phyloP scores from a whole-genome alignment of 2,329 filamentous ascomycete genomes.

The Penicillium sp. region DNA sequence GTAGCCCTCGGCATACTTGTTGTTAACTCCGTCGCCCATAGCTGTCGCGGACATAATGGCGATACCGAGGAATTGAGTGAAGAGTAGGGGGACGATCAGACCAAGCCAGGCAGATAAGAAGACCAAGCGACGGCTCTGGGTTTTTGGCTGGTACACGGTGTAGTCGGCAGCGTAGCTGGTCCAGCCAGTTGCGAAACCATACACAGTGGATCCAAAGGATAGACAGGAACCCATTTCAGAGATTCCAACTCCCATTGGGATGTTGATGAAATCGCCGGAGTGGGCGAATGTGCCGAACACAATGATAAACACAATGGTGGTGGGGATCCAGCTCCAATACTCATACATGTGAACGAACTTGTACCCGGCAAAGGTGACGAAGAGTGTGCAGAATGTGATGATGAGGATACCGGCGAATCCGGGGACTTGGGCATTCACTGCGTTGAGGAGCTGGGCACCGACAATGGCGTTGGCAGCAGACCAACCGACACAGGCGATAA shows the following conservation, averaged over 20 bases:
- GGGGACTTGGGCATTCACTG: slow-evolving; percentile 68
- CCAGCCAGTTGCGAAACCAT: slow-evolving; percentile 72
- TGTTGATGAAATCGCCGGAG: slow-evolving; percentile 63
- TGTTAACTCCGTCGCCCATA: slow-evolving; percentile 51
- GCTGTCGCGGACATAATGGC: slow-evolving; percentile 66
- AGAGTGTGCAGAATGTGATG: slow-evolving; percentile 66
- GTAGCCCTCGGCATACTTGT: slow-evolving; percentile 59
- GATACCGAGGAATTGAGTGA: slow-evolving; percentile 71
- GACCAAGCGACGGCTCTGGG: slow-evolving; percentile 59
- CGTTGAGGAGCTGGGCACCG: slow-evolving; percentile 72
- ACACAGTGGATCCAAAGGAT: slow-evolving; percentile 65
- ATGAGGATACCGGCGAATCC: slow-evolving; percentile 74
- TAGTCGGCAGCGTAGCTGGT: slow-evolving; percentile 74
- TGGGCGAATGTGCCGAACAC: slow-evolving; percentile 67
- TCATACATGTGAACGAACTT: slow-evolving; percentile 76
- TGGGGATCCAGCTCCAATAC: slow-evolving; percentile 71
- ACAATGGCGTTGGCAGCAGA: slow-evolving; percentile 76
- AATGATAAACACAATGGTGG: slow-evolving; percentile 71
- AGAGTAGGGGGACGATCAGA: slow-evolving; percentile 68
- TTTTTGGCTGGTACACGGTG: slow-evolving; percentile 72
- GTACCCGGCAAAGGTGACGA: slow-evolving; percentile 73
- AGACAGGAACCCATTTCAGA: slow-evolving; percentile 63
- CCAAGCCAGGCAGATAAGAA: slow-evolving; percentile 70
- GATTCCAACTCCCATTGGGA: slow-evolving; percentile 60
- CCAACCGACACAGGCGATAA: slow-evolving; percentile 72